Evolutionary conservation across 805 yeast genomes (phyloP), one percentile per base, ranked within the genome.

Genomic region (Hanseniaspora pseudoguilliermondii): DNA sequence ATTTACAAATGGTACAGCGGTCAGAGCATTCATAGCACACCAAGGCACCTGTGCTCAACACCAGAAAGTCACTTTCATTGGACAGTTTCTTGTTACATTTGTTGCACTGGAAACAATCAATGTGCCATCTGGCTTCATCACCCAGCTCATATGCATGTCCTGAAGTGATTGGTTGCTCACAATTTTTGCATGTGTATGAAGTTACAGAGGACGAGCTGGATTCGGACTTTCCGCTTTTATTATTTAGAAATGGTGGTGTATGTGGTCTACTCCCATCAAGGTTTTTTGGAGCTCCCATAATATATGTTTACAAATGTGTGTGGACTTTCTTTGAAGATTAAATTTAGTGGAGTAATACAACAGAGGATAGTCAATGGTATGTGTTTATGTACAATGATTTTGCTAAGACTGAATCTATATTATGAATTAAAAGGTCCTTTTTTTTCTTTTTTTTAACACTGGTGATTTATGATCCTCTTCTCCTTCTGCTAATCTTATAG

Each of bases 141-240:
- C 96, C 96, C 50, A 91, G 73, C 66, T 91, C 97, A 66, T 88
- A 93, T 2, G 97, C 97, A 60, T 90, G 95, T 35, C 96, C 96
- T 63, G 87, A 95, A 20, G 78, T 78, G 49, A 91, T 86, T 29
- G 83, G 72, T 57, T 75, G 65, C 41, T 71, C 64, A 60, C 82
- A 78, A 54, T 74, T 63, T 53, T 72, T 69, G 65, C 77, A 74
- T n/a, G 47, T 55, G 11, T 48, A 36, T 27, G 35, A 25, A 27
- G 11, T 23, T 36, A 35, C 20, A 23, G 10, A 38, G 11, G 50
- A 47, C 13, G 50, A 34, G 9, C 23, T n/a, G 27, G 48, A 18
- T 34, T 13, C 21, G 13, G 43, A n/a, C 13, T 23, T 39, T 18
- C 20, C 29, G 3, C 13, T 15, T 11, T 25, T 43, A 9, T 5